Evolutionary conservation across 2,329 filamentous ascomycete species (phyloP), one percentile per base, ranked within the genome.

Genomic region (Cercospora brassicicola): DNA sequence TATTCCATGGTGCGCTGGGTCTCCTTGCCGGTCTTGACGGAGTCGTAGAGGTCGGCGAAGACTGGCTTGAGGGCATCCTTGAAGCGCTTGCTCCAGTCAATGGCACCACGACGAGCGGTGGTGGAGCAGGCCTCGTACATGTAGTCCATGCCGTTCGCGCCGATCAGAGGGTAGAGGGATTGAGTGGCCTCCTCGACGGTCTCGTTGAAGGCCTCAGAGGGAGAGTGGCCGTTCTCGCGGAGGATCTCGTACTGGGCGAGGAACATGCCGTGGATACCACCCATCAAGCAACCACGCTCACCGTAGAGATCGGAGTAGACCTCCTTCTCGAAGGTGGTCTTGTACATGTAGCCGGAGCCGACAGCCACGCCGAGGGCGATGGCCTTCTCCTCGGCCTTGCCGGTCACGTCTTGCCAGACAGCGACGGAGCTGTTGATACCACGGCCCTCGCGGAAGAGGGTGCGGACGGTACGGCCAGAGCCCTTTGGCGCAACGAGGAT

Each of bases 231-330:
- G 77, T 92, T 91, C 90, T 99, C 95, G 80, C 95, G 94, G 84
- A 99, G 94, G 76, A 99, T 95, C 89, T 99, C 95, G 89, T 99
- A 99, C 87, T 99, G 95, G 71, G 95, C 95, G 76, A 99, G 93
- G 92, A 99, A 99, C 95, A 99, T 99, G 82, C 95, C 95, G 89
- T 99, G 95, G 85, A 99, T 99, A 84, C 95, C 95, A 78, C 95
- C 95, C 95, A 99, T 99, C 79, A 99, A 87, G 90, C 95, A 99
- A 82, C 95, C 95, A 86, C 95, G 94, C 91, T 99, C 95, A 84
- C 95, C 95, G 88, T 99, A 99, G 76, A 99, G 90, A 85, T 98
- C 95, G 72, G 93, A 97, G 91, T 96, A 97, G 81, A 99, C 95
- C 87, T 99, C 95, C 91, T 99, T 99, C 89, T 99, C 91, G 81